A percentile compares a stretch with the other conserved stretches of the same genome.
Evolutionary conservation across 257 asterid species (phyloP).

Genomic region (Ballota nigra): DNA sequence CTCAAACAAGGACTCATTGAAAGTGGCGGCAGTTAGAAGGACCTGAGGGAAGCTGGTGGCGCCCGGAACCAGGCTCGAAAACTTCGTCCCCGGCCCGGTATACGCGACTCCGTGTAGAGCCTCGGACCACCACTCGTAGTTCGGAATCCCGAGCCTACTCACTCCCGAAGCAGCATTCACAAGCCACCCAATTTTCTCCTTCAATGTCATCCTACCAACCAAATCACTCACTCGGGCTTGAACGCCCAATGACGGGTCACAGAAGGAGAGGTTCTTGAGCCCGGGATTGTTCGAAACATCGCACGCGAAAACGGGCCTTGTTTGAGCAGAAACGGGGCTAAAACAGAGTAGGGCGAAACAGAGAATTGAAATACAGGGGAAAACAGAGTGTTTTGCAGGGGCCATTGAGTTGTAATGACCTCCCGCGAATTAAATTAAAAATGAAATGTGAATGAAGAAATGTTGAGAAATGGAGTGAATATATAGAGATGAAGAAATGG

Average conservation of each 20-base stretch:
- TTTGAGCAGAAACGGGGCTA: slow-evolving; percentile 30
- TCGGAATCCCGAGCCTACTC: slow-evolving; percentile 64
- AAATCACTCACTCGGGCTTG: slow-evolving; percentile 47
- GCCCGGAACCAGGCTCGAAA: slow-evolving; percentile 49
- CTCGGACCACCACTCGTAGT: slow-evolving; percentile 89
- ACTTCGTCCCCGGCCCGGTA: slow-evolving; percentile 57
- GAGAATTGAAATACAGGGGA: slow-evolving; percentile 32
- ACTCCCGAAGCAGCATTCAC: slow-evolving; percentile 44
- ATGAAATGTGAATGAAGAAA: not conserved
- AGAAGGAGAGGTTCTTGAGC: slow-evolving; percentile 46
- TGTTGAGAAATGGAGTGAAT: slow-evolving; percentile 18
- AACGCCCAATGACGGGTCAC: slow-evolving; percentile 50
- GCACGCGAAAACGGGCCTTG: slow-evolving; percentile 62
- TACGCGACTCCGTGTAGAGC: slow-evolving; percentile 71
- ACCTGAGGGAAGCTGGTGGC: slow-evolving; percentile 87
- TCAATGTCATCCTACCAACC: slow-evolving; percentile 51
- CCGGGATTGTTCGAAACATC: slow-evolving; percentile 48
- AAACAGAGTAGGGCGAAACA: not conserved
- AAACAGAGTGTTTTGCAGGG: slow-evolving; percentile 41
- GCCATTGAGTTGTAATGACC: slow-evolving; percentile 44
- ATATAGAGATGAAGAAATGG: slow-evolving; percentile 41
- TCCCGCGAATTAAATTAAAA: slow-evolving; percentile 13
- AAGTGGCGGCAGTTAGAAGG: slow-evolving; percentile 66
- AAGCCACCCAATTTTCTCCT: slow-evolving; percentile 69
- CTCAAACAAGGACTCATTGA: slow-evolving; percentile 52